Evolutionary conservation across 768 basidiomycete genomes (phyloP).

Genomic region (Phylloporus scabripes): DNA sequence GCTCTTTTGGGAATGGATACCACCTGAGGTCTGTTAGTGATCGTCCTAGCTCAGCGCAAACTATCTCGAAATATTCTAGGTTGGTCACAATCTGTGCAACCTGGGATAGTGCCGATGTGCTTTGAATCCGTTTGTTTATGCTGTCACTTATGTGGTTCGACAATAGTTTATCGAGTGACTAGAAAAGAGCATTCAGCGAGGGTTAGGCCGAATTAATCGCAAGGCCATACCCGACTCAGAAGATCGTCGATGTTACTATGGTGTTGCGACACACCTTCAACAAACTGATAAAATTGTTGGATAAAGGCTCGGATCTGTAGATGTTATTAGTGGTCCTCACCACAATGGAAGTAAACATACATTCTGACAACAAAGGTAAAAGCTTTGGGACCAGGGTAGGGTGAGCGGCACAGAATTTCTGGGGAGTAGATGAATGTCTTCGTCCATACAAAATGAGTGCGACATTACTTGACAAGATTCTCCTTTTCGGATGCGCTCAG

Average conservation of each 20-base stretch:
- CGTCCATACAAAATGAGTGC: neutral
- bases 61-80: conserved; percentile 83
- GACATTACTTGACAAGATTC: conserved; percentile 46
- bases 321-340: neutral
- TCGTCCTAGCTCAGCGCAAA: conserved; percentile 78
- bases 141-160: conserved; percentile 69
- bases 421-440: conserved; percentile 3
- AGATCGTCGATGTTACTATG: conserved; percentile 90
- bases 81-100: conserved; percentile 92
- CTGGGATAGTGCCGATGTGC: conserved; percentile 78
- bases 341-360: conserved; percentile 33
- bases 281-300: conserved; percentile 93
- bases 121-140: conserved; percentile 67
- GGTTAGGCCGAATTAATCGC: neutral
- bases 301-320: conserved; percentile 79
- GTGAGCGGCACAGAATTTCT: conserved; percentile 63
- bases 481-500: conserved; percentile 62
- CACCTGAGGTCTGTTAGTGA: conserved; percentile 81
- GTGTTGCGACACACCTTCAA: conserved; percentile 90
- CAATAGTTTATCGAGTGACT: conserved; percentile 87
- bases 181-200: neutral
- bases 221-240: conserved; percentile 64
- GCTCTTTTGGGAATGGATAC: neutral
- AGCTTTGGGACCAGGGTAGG: conserved; percentile 93
- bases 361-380: conserved; percentile 90